Conservation (phyloP, 2,329 filamentous ascomycete genomes). For the Ophiostoma himal-ulmi region DNA sequence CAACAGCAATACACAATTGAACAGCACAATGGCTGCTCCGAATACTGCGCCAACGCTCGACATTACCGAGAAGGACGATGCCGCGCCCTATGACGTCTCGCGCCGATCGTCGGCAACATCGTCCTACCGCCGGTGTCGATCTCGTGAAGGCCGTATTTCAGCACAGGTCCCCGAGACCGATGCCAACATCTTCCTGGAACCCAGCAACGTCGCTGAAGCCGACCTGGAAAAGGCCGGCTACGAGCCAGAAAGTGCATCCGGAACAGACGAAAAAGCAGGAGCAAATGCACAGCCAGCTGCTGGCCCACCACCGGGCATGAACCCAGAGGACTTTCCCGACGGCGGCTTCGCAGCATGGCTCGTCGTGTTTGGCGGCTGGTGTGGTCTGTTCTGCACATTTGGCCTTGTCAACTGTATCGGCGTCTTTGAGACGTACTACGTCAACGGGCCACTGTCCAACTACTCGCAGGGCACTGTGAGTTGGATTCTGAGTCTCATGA, state of each 20-base stretch:
- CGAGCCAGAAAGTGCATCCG: neutral
- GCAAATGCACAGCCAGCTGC: conserved; percentile 1
- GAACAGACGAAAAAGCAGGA: too few relatives aligned
- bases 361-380: conserved; percentile 39
- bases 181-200: conserved; percentile 34
- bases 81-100: conserved; percentile 15
- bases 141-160: conserved; percentile 32
- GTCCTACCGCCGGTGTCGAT: conserved; percentile 40
- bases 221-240: conserved; percentile 35
- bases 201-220: conserved; percentile 30
- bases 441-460: conserved; percentile 39
- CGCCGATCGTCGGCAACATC: conserved; percentile 16
- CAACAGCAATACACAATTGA: neutral
- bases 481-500: conserved; percentile 53
- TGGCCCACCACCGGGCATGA: conserved; percentile 29
- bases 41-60: neutral
- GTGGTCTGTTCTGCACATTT: conserved; percentile 37
- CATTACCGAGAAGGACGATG: conserved; percentile 5
- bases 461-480: conserved; percentile 47
- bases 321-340: conserved; percentile 47
- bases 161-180: conserved; percentile 34
- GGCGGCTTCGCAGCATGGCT: conserved; percentile 47
- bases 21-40: neutral
- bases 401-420: conserved; percentile 42
- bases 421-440: conserved; percentile 54